Evolutionary conservation across 169 alveolate species (phyloP).

Genomic region (Plasmodium berghei): DNA sequence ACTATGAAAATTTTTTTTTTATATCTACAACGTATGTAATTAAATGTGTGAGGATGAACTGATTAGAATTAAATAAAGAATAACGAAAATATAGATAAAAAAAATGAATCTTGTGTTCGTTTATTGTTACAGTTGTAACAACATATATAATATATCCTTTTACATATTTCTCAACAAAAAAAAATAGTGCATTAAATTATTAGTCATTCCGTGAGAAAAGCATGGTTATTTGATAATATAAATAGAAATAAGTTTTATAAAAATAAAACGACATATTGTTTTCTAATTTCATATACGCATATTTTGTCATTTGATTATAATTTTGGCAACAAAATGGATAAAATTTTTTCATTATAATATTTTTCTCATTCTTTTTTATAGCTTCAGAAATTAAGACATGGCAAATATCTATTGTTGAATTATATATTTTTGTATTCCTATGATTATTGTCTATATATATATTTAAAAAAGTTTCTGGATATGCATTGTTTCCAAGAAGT

Average conservation of each 20-base stretch:
- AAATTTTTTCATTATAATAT: constrained; percentile 53
- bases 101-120: too few species aligned
- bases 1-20: too few species aligned
- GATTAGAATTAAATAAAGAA: too few species aligned
- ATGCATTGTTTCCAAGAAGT: constrained; percentile 42
- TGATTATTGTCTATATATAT: constrained; percentile 49
- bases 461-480: constrained; percentile 53
- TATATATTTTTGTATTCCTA: constrained; percentile 44
- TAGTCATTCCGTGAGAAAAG: constrained; percentile 12
- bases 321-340: constrained; percentile 45
- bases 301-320: constrained; percentile 57
- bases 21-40: too few species aligned
- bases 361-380: constrained; percentile 63
- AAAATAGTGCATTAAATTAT: constrained; percentile 1
- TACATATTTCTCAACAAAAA: neutral
- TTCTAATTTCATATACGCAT: constrained; percentile 58
- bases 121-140: too few species aligned
- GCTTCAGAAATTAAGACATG: constrained; percentile 64
- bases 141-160: too few species aligned
- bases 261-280: constrained; percentile 65
- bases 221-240: constrained; percentile 33
- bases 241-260: constrained; percentile 53
- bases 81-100: too few species aligned
- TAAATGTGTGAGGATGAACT: too few species aligned
- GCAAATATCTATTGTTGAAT: constrained; percentile 58